Conservation (phyloP, 148 eudicot genomes). For the Silene conica region DNA sequence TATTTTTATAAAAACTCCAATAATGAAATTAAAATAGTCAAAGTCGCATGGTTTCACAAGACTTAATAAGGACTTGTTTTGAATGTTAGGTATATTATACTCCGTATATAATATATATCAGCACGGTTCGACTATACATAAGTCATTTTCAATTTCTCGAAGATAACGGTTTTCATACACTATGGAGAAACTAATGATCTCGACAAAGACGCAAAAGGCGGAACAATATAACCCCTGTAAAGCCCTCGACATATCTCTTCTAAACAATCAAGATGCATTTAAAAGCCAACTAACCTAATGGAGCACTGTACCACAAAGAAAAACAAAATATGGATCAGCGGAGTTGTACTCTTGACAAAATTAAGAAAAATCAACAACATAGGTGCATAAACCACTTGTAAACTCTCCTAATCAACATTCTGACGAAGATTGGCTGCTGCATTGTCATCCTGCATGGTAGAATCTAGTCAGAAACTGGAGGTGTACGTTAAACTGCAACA, state of each 20-base stretch:
- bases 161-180: neutral
- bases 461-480: neutral
- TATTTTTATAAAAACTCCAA: too few relatives aligned
- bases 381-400: neutral
- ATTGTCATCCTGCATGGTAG: constrained; percentile 18
- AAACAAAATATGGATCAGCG: neutral
- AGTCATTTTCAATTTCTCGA: too few relatives aligned
- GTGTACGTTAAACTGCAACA: neutral
- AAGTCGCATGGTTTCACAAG: too few relatives aligned
- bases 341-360: neutral
- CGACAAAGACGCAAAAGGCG: neutral
- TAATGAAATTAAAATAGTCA: too few relatives aligned
- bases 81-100: too few relatives aligned
- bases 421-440: constrained; percentile 13
- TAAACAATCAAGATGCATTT: neutral
- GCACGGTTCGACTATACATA: too few relatives aligned
- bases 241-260: neutral
- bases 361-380: neutral
- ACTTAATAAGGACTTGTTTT: too few relatives aligned
- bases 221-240: neutral
- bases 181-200: neutral
- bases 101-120: too few relatives aligned
- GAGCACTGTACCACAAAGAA: neutral
- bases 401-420: constrained; percentile 10
- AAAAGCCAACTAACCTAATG: neutral